Evolutionary conservation across 2,329 filamentous ascomycete species (phyloP).

Genomic region (Aspergillus fumigatus): DNA sequence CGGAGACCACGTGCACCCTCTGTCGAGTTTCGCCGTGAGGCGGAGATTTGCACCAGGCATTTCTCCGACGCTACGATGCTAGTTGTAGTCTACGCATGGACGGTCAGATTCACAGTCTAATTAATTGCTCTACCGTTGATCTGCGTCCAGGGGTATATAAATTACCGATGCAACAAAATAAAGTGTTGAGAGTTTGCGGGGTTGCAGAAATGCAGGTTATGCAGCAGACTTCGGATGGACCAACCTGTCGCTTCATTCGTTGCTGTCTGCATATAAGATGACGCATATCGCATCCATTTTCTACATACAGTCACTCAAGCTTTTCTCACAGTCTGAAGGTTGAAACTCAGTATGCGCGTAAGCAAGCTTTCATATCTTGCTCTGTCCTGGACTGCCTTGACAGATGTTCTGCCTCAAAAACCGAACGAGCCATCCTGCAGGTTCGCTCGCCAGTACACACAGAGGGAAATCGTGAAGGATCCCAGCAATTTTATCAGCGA

Average conservation of each 20-base stretch:
- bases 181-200: neutral
- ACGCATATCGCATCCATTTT: neutral
- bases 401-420: neutral
- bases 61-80: neutral
- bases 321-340: neutral
- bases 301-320: neutral
- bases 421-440: neutral
- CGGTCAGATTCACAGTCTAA: neutral
- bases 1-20: neutral
- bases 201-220: neutral
- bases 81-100: neutral
- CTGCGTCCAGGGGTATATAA: neutral
- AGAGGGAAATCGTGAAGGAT: neutral
- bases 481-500: slow-evolving; percentile 21
- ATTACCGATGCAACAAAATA: neutral
- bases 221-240: neutral
- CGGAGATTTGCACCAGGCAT: neutral
- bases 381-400: neutral
- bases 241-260: neutral
- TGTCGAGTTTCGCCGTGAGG: neutral
- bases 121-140: neutral
- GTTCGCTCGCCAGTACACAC: neutral
- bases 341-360: neutral
- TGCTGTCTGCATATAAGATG: neutral
- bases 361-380: neutral